Percentiles rank a stretch among this genome's conserved stretches.
Conservation (phyloP, 805 yeast genomes). For the Saturnispora halmiae region DNA sequence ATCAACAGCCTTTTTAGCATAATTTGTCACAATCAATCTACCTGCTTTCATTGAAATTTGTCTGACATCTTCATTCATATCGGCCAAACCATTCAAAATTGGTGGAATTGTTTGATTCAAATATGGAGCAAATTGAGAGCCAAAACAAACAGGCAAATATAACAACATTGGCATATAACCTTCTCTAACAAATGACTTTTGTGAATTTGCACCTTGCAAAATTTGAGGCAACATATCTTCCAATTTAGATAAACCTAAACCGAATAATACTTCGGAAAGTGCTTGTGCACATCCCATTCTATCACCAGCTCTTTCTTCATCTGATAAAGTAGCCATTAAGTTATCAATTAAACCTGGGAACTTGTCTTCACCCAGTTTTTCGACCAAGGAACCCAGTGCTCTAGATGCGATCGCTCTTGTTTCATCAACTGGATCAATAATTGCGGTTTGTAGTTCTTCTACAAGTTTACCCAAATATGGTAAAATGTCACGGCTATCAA, state of each 20-base stretch:
- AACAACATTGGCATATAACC: conserved; percentile 87
- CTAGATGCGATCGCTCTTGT: conserved; percentile 97
- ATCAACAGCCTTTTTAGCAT: conserved; percentile 88
- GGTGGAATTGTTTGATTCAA: conserved; percentile 83
- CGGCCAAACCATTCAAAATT: conserved; percentile 84
- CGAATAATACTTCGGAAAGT: conserved; percentile 84
- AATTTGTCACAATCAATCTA: conserved; percentile 80
- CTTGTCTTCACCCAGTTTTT: conserved; percentile 89
- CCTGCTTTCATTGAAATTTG: conserved; percentile 91
- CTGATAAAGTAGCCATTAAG: conserved; percentile 64
- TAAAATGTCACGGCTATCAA: conserved; percentile 73
- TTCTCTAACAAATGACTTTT: conserved; percentile 70
- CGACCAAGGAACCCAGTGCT: conserved; percentile 93
- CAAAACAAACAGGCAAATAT: conserved; percentile 91
- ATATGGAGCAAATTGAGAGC: conserved; percentile 84
- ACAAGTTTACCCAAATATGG: conserved; percentile 78
- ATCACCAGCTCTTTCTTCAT: conserved; percentile 75
- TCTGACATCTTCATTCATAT: conserved; percentile 73
- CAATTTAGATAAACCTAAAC: conserved; percentile 77
- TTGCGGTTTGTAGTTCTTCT: conserved; percentile 77
- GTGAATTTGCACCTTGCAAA: conserved; percentile 56
- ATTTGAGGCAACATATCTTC: conserved; percentile 84
- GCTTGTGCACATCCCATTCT: conserved; percentile 97
- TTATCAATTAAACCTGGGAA: conserved; percentile 89
- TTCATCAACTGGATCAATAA: conserved; percentile 97